Conservation (phyloP, 2,329 filamentous ascomycete species). For the Hansfordia pulvinata region DNA sequence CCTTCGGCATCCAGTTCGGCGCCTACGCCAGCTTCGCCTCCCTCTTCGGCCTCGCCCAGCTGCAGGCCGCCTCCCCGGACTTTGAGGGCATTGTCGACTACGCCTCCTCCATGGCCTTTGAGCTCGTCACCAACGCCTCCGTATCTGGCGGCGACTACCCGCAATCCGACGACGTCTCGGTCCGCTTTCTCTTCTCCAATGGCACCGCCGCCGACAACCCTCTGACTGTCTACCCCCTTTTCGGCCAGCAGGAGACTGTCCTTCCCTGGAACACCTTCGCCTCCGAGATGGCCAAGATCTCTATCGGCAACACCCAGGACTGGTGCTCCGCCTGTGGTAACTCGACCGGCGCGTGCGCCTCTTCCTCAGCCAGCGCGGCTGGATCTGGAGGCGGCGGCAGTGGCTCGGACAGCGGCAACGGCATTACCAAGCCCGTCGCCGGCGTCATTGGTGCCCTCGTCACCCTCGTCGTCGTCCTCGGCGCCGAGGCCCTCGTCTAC, state of each 20-base stretch:
- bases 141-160: conserved; percentile 36
- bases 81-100: conserved; percentile 78
- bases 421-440: conserved; percentile 57
- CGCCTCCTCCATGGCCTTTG: conserved; percentile 68
- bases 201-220: conserved; percentile 40
- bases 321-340: conserved; percentile 74
- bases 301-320: conserved; percentile 45
- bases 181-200: conserved; percentile 50
- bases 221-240: conserved; percentile 38
- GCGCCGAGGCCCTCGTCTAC: conserved; percentile 27
- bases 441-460: conserved; percentile 70
- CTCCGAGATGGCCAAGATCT: conserved; percentile 47
- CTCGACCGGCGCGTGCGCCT: conserved; percentile 46
- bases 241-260: conserved; percentile 38
- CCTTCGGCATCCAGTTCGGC: conserved; percentile 42
- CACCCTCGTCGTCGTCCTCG: conserved; percentile 35
- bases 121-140: conserved; percentile 47
- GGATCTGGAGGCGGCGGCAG: conserved; percentile 9
- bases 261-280: conserved; percentile 61
- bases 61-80: conserved; percentile 35
- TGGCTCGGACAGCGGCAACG: conserved; percentile 16
- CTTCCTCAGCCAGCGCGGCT: conserved; percentile 11
- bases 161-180: conserved; percentile 29
- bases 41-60: conserved; percentile 46
- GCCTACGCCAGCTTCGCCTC: conserved; percentile 48